Evolutionary conservation across 2,329 filamentous ascomycete genomes (phyloP), one percentile per base, ranked within the genome.

Genomic region (Diaporthe capsici): DNA sequence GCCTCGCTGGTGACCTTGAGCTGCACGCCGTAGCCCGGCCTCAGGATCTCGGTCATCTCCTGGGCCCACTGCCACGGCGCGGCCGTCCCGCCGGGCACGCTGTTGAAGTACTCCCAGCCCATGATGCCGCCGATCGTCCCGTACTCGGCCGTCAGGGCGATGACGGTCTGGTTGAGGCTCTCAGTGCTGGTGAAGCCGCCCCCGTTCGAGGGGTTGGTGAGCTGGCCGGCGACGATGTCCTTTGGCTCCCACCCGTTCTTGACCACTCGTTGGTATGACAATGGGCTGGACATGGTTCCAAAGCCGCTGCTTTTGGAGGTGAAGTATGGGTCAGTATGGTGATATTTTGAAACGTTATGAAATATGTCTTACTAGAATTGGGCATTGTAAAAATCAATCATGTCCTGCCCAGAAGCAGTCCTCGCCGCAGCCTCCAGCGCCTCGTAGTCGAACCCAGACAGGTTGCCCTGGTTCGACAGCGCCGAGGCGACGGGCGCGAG

Each of bases 31-130:
- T 72, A 58, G 1, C 78, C 74, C 0, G 84, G 81, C 57, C 87
- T 81, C 78, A 86, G 78, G 74, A 86, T 81, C 57, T 77, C 82
- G 0, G 92, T 91, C 87, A 97, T 92, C 74, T 89, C 88, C 63
- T 88, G 88, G 0, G 94, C 94, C 95, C 95, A 98, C 78, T 94
- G 88, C 93, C 93, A 96, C 0, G 94, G 94, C 73, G 88, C 85
- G 17, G 86, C 86, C 2, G 81, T 82, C 34, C 90, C 92, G 1
- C 92, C 93, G 0, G 94, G 94, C 75, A 92, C 83, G 73, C 93
- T 91, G 85, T 98, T 97, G 85, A 96, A 98, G 82, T 97, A 98
- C 85, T 98, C 96, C 96, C 96, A 98, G 3, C 95, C 95, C 92
- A 97, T 97, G 9, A 98, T 92, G 0, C 96, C 96, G 0, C 95